Evolutionary conservation across 345 rosid genomes (phyloP), one percentile per base, ranked within the genome.

Genomic region (Brassica nigra): DNA sequence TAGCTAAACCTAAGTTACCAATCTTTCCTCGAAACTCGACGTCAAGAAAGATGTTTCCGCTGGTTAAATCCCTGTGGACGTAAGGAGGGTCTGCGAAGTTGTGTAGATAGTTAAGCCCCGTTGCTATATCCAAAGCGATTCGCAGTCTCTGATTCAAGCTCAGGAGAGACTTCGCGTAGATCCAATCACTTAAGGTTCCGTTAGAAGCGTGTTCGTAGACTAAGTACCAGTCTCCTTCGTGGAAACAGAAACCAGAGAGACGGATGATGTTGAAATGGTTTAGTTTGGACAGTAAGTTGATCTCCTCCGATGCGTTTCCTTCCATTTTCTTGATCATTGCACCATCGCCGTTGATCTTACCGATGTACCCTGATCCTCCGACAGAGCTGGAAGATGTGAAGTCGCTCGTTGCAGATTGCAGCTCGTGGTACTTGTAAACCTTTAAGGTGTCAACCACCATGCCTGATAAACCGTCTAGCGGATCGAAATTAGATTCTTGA

Each of bases 91-190:
- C 62, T 4, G 74, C 77, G 49, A 72, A 76, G 28, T 76, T 87
- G 71, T 94, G 98, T 59, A 94, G 91, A 78, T 94, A 92, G 81
- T 85, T 85, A 27, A 94, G 92, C 62, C 98, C 94, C 2, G 86
- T 84, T 9, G 96, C 97, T 37, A 88, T 89, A 84, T 89, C 98
- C 47, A 89, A 64, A 54, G 85, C 86, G 58, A 94, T 86, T 77
- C 83, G 92, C 28, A 88, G 55, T 65, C 89, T 89, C 62, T 94
- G 92, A 5, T 64, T 80, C 92, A 87, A 90, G 54, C 62, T 87
- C 74, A 94, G 79, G 15, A 75, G 73, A 6, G 57, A 49, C 76
- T 87, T 65, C 77, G 68, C 8, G 74, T 84, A 83, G 39, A 94
- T 87, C 97, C 96, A 94, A 39, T 89, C 89, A 30, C 86, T 90